A percentile compares a stretch with the other conserved stretches of the same genome.
Evolutionary conservation across 1,284 basidiomycete species (phyloP).

Genomic region (Gymnopus androsaceus): DNA sequence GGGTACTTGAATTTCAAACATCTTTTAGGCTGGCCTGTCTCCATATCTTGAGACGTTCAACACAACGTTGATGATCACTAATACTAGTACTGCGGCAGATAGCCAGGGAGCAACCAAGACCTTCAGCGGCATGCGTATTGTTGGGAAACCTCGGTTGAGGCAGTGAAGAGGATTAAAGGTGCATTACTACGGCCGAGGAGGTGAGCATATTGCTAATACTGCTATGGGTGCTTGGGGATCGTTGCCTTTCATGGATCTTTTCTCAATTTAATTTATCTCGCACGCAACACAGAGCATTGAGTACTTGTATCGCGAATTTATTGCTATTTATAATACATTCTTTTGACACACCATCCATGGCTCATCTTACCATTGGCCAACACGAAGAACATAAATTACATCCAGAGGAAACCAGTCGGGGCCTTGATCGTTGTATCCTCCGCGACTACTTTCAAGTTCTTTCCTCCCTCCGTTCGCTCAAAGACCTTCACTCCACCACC

Average conservation of each 20-base stretch:
- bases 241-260: too few relatives aligned
- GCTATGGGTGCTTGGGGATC: too few relatives aligned
- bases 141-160: too few relatives aligned
- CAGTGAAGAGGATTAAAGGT: too few relatives aligned
- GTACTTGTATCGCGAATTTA: too few relatives aligned
- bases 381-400: not conserved
- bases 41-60: slow-evolving; percentile 32
- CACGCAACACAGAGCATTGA: not conserved
- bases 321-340: too few relatives aligned
- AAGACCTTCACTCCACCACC: slow-evolving; percentile 55
- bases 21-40: slow-evolving; percentile 27
- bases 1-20: not conserved
- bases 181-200: too few relatives aligned
- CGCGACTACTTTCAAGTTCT: slow-evolving; percentile 43
- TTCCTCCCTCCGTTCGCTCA: slow-evolving; percentile 51
- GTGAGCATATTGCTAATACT: too few relatives aligned
- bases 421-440: slow-evolving; percentile 36
- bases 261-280: not conserved
- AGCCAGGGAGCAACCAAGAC: not conserved
- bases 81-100: not conserved
- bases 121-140: not conserved
- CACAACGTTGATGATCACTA: slow-evolving; percentile 20
- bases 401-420: slow-evolving; percentile 54
- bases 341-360: too few relatives aligned
- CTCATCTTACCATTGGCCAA: not conserved